Evolutionary conservation across 2,329 filamentous ascomycete genomes (phyloP).

Genomic region (Tolypocladium tundrense): DNA sequence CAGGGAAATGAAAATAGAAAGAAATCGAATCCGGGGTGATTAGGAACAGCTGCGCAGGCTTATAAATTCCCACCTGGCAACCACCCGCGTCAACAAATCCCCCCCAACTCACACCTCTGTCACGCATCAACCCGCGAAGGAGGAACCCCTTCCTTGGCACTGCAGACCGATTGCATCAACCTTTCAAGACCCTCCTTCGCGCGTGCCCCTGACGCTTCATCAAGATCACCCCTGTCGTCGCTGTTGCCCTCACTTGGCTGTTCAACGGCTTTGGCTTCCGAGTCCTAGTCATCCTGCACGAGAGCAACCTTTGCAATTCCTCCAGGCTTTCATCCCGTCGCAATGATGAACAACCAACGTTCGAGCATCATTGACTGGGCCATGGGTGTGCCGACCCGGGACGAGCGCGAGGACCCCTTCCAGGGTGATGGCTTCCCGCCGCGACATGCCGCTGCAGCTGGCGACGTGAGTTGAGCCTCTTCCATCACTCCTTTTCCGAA

Average conservation of each 20-base stretch:
- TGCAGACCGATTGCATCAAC: not conserved
- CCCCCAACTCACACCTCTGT: not conserved
- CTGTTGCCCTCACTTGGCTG: not conserved
- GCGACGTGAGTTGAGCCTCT: not conserved
- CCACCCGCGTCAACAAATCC: not conserved
- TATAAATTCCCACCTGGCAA: not conserved
- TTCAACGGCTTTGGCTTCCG: not conserved
- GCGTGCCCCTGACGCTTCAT: not conserved
- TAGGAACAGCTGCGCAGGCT: not conserved
- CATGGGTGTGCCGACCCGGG: conserved; percentile 21
- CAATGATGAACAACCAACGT: not conserved
- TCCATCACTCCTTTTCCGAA: not conserved
- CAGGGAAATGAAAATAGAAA: not conserved
- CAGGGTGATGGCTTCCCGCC: conserved; percentile 20
- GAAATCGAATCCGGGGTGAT: not conserved
- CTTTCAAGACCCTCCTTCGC: not conserved
- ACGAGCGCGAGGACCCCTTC: conserved; percentile 25
- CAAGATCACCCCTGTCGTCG: not conserved
- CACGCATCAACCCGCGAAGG: not conserved
- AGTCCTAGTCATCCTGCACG: not conserved
- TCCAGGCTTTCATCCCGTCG: not conserved
- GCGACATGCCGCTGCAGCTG: conserved; percentile 3
- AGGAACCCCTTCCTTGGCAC: not conserved
- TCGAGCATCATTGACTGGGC: conserved; percentile 17
- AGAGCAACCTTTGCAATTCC: not conserved